phyloP scores from a whole-genome alignment of 2,329 filamentous ascomycete genomes.

The Aspergillus pseudotamarii region DNA sequence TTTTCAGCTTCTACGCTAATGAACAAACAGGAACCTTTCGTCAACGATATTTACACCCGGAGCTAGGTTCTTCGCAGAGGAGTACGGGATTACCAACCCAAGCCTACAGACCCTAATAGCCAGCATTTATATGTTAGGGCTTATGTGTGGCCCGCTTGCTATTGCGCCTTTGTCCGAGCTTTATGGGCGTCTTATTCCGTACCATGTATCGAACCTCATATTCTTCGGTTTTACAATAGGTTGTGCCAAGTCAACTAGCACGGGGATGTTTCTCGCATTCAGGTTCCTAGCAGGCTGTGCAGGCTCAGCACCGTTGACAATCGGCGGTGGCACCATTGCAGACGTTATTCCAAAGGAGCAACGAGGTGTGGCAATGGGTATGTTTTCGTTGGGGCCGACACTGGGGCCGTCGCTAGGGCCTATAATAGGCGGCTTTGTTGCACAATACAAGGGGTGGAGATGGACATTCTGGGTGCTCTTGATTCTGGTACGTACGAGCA shows the following conservation, averaged over 20 bases:
- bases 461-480: not conserved
- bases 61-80: no score
- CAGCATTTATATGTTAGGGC: not conserved
- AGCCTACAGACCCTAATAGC: not conserved
- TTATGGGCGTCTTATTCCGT: not conserved
- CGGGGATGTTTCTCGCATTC: not conserved
- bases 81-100: not conserved
- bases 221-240: not conserved
- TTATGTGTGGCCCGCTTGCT: not conserved
- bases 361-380: not conserved
- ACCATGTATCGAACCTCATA: not conserved
- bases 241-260: not conserved
- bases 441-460: not conserved
- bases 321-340: not conserved
- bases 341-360: not conserved
- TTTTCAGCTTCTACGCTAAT: no score
- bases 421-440: not conserved
- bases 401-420: not conserved
- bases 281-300: not conserved
- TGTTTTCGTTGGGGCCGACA: not conserved
- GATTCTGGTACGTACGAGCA: not conserved
- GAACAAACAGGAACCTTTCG: no score
- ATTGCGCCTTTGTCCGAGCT: not conserved
- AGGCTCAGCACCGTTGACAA: not conserved
- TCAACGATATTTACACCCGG: no score